Base-by-base conservation (phyloP, 2,329 filamentous ascomycete species). In the Trichophyton schoenleinii region DNA sequence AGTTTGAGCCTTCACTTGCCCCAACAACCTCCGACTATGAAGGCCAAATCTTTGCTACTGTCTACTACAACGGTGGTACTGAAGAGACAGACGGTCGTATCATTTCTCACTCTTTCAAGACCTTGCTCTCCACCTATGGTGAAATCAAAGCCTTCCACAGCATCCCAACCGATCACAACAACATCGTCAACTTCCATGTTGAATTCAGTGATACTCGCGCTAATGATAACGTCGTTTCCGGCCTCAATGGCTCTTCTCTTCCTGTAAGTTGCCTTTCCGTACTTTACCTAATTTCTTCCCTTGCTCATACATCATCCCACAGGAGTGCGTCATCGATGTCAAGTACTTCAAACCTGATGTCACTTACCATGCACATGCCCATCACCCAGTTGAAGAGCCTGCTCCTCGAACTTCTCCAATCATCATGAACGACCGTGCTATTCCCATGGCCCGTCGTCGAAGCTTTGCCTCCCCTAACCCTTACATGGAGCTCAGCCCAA, bases 31-130 rank as follows among this genome's bases (percentile, higher is more conserved):
- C 78, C 18, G 72, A 77, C 57, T 78, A 81, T 64, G 82, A 85
- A 71, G 83, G 81, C 18, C 81, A 84, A 67, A 69, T 84, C 44
- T 73, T 78, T 61, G 69, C 84, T 9, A 78, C 76, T n/a, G 79
- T 81, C 25, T 75, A 76, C 60, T 74, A 72, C 62, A 69, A 71
- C 44, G 68, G 69, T 20, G 61, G 67, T n/a, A 67, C 70, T 46
- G 65, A 65, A 0, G 64, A 57, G 11, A 64, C 72, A 34, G 68
- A 70, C 65, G 65, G 66, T 57, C 64, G 67, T 44, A 64, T 64
- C 15, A 66, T 75, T 18, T 86, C 83, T 63, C 72, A 77, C 57
- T 79, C 85, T 61, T 67, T 77, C 55, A 71, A 74, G 61, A 67
- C 70, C 20, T 68, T 74, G 49, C 67, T 72, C 18, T 68, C 67